Evolutionary conservation across 2,329 filamentous ascomycete species (phyloP).

Genomic region (Sporothrix phasma): DNA sequence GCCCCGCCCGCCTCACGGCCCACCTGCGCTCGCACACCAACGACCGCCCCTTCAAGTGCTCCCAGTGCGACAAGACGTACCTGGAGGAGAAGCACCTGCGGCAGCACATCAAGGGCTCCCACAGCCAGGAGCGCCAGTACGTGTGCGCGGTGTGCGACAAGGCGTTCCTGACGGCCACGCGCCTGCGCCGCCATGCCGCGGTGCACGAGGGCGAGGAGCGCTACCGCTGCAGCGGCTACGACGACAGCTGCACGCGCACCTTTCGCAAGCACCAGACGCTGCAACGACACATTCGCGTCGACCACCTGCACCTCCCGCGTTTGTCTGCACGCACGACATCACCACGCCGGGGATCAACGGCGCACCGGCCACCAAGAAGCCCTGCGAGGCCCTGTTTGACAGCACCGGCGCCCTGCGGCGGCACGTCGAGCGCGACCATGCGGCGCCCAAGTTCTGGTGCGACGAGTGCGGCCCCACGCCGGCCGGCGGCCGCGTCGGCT

Average conservation of each 20-base stretch:
- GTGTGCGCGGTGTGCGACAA: constrained; percentile 70
- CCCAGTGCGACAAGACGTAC: constrained; percentile 72
- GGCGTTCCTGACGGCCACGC: constrained; percentile 69
- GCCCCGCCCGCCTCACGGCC: constrained; percentile 67
- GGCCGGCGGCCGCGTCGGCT: constrained; percentile 35
- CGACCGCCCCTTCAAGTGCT: constrained; percentile 68
- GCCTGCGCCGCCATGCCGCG: constrained; percentile 66
- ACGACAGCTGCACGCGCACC: constrained; percentile 58
- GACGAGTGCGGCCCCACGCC: constrained; percentile 50
- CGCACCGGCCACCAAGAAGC: neutral
- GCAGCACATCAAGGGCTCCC: constrained; percentile 74
- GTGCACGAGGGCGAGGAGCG: constrained; percentile 69
- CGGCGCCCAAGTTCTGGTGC: constrained; percentile 63
- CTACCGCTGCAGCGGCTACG: constrained; percentile 61
- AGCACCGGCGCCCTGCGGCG: constrained; percentile 59
- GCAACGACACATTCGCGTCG: constrained; percentile 67
- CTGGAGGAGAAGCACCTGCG: constrained; percentile 77
- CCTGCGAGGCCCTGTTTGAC: constrained; percentile 62
- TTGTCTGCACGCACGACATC: constrained; percentile 49
- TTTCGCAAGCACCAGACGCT: constrained; percentile 86
- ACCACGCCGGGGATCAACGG: constrained; percentile 12
- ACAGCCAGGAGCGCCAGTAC: constrained; percentile 61
- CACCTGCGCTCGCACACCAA: constrained; percentile 81
- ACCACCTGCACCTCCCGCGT: constrained; percentile 66
- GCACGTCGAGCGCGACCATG: constrained; percentile 63